A percentile compares a stretch with the other conserved stretches of the same genome.
phyloP scores from a whole-genome alignment of 2,329 filamentous ascomycete genomes.

The Chalaropsis thielavioides region DNA sequence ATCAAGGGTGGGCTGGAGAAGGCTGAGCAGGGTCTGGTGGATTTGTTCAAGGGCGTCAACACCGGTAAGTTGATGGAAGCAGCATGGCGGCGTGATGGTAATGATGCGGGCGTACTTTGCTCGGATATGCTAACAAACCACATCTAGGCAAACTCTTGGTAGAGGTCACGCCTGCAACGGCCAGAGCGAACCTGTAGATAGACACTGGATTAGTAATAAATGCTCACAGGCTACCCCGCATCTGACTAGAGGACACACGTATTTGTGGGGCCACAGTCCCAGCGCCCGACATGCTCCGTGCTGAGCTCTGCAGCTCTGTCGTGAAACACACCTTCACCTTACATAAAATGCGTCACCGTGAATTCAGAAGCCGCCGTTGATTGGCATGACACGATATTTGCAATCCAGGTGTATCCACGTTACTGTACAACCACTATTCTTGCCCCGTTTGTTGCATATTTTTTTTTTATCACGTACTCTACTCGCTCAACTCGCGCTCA shows the following conservation, averaged over 20 bases:
- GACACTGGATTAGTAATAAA: background rate
- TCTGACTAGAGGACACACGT: background rate
- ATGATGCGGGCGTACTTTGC: background rate
- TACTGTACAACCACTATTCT: background rate
- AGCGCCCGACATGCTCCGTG: too few relatives aligned
- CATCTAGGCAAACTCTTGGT: conserved; percentile 31
- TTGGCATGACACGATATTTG: background rate
- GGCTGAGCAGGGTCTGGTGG: conserved; percentile 48
- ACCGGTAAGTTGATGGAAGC: conserved; percentile 39
- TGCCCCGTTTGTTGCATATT: background rate
- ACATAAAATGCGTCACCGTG: background rate
- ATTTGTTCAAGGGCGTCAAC: conserved; percentile 54
- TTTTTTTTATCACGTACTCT: background rate
- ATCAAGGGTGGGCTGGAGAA: conserved; percentile 51
- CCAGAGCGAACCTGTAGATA: conserved; percentile 7
- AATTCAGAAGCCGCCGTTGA: background rate
- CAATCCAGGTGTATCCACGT: background rate
- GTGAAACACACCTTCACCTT: background rate
- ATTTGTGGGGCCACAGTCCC: background rate
- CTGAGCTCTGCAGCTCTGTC: background rate
- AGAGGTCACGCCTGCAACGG: conserved; percentile 30
- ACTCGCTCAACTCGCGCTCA: too few relatives aligned
- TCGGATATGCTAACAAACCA: background rate
- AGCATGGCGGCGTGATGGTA: too few relatives aligned
- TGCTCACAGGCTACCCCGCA: background rate